Base-by-base conservation (phyloP, 2,329 filamentous ascomycete species). In the Periglandula ipomoeae region DNA sequence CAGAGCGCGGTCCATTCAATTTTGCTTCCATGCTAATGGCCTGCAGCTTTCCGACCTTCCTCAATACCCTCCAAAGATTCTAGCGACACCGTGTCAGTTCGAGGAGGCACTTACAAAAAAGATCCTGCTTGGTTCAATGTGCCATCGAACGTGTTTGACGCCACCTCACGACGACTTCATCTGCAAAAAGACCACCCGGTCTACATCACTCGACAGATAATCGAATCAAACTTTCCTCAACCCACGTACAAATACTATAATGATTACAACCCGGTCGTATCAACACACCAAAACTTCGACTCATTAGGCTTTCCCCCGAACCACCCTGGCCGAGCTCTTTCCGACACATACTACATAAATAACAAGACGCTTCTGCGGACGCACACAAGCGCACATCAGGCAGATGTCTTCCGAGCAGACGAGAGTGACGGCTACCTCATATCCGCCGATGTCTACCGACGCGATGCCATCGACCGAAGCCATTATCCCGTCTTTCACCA, bases 401-500 rank as follows among this genome's bases (percentile, higher is more conserved):
- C 87, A 58, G 81, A 93, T 62, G 76, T 86, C 51, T 88, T 97
- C 74, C 74, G 83, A 56, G 73, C 78, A 51, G 81, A 89, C 67
- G 69, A 78, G 48, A 85, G 78, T 58, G 77, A 82, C 34, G 93
- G 91, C 3, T 98, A 89, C 64, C 85, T 95, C 30, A 87, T 98
- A 63, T 86, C 85, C 51, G 93, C 91, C 22, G 93, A 98, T 65
- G 93, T 98, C 17, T 98, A 97, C 67, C 82, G 93, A 39, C 79
- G 93, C 55, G 93, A 98, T 77, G 90, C 91, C 49, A 85, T 98
- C 60, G 93, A 98, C 68, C 81, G 87, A 49, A 93, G 85, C 58
- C 93, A 98, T 69, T 97, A 97, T 68, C 93, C 93, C 0, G 82
- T 95, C 50, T 98, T 98, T 67, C 93, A 98, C 69, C 93, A 98